phyloP scores from a whole-genome alignment of 1,284 basidiomycete species.

The Anthracocystis panici-leucophaei region DNA sequence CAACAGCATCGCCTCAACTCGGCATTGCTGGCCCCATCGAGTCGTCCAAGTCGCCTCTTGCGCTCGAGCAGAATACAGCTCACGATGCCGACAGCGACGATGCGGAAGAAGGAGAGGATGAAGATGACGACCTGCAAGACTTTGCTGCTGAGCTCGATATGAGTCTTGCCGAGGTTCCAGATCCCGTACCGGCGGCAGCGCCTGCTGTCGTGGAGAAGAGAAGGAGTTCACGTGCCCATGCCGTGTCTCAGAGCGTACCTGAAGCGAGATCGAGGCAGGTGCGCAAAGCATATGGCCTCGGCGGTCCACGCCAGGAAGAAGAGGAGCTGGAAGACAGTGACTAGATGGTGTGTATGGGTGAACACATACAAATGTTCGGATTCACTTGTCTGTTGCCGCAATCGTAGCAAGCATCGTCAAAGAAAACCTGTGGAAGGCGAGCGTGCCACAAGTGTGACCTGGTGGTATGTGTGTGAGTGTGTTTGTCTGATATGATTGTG shows the following conservation, averaged over 20 bases:
- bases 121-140: constrained; percentile 45
- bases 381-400: not conserved
- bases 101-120: constrained; percentile 14
- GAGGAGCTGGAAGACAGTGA: constrained; percentile 53
- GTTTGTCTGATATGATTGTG: too few relatives aligned
- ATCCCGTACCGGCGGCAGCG: constrained; percentile 10
- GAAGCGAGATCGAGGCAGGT: constrained; percentile 9
- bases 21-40: constrained; percentile 18
- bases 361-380: not conserved
- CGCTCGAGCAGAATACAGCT: not conserved
- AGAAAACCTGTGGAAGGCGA: too few relatives aligned
- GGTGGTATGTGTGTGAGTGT: too few relatives aligned
- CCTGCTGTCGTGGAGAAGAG: constrained; percentile 20
- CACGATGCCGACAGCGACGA: not conserved
- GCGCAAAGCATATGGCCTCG: constrained; percentile 46
- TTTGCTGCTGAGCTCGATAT: constrained; percentile 53
- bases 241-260: not conserved
- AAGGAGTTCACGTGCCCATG: constrained; percentile 17
- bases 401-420: not conserved
- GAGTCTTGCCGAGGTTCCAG: constrained; percentile 38
- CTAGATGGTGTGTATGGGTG: constrained; percentile 2
- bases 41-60: constrained; percentile 4
- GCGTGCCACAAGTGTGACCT: too few relatives aligned
- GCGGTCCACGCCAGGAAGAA: constrained; percentile 48
- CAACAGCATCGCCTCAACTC: constrained; percentile 34